phyloP scores from a whole-genome alignment of 1,284 basidiomycete species.

The Rhizopogon hawkerae region DNA sequence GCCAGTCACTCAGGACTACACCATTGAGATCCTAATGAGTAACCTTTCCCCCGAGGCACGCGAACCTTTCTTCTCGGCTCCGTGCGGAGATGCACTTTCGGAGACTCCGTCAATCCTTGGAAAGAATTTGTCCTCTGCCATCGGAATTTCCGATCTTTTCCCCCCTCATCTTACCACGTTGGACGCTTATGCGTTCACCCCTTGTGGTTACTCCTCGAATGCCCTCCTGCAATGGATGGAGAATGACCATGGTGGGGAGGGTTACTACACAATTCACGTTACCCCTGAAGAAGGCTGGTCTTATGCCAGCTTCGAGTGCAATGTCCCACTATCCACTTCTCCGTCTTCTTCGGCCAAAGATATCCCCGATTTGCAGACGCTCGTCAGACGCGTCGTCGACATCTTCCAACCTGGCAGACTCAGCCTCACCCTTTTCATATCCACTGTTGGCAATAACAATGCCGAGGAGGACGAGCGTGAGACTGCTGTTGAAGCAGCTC shows the following conservation, averaged over 20 bases:
- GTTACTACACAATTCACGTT: conserved; percentile 98
- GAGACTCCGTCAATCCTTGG: conserved; percentile 57
- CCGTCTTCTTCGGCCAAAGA: conserved; percentile 29
- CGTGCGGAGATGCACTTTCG: conserved; percentile 24
- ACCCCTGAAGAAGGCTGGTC: conserved; percentile 97
- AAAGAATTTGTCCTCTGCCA: conserved; percentile 53
- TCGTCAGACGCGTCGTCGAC: conserved; percentile 80
- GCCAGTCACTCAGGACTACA: conserved; percentile 61
- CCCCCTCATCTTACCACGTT: conserved; percentile 71
- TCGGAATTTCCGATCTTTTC: conserved; percentile 85
- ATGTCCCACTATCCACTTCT: conserved; percentile 67
- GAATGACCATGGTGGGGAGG: conserved; percentile 45
- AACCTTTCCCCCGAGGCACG: conserved; percentile 75
- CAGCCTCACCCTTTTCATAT: conserved; percentile 88
- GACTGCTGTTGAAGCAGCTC: conserved; percentile 54
- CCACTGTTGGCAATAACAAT: conserved; percentile 48
- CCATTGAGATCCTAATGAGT: conserved; percentile 98
- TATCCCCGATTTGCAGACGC: conserved; percentile 69
- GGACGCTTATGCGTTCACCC: conserved; percentile 91
- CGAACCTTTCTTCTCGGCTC: conserved; percentile 66
- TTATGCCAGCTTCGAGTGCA: conserved; percentile 98
- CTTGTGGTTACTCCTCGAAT: conserved; percentile 97
- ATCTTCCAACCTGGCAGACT: conserved; percentile 91
- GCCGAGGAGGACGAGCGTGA: conserved; percentile 45
- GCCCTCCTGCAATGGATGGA: conserved; percentile 68